Percentiles rank a stretch among this genome's conserved stretches.
Conservation (phyloP, 768 basidiomycete species). For the Russula emetica region DNA sequence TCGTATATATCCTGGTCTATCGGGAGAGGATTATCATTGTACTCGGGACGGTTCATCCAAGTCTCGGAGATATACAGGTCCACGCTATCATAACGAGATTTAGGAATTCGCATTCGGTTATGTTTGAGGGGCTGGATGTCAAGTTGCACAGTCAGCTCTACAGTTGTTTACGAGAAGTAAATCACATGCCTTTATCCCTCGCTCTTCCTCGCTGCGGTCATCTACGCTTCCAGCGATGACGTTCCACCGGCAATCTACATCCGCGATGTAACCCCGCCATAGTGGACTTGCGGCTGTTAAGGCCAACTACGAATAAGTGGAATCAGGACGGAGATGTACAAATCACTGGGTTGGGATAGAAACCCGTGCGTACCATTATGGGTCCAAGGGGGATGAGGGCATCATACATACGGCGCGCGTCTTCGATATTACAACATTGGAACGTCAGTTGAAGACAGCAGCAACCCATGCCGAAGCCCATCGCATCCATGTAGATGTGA, state of each 20-base stretch:
- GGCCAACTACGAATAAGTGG: conserved; percentile 58
- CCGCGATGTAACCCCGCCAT: conserved; percentile 91
- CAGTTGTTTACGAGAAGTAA: conserved; percentile 5
- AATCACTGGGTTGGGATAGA: background rate
- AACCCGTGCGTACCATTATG: conserved; percentile 66
- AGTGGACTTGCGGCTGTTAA: conserved; percentile 91
- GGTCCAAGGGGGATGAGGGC: conserved; percentile 93
- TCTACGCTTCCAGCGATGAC: conserved; percentile 99
- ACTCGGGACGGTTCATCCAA: conserved; percentile 85
- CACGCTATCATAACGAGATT: conserved; percentile 96
- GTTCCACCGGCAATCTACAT: conserved; percentile 98
- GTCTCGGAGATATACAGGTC: conserved; percentile 88
- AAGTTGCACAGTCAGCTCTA: conserved; percentile 6
- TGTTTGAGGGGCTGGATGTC: conserved; percentile 66
- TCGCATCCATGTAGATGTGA: conserved; percentile 97
- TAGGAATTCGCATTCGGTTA: conserved; percentile 77
- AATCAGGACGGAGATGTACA: background rate
- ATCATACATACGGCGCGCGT: conserved; percentile 92
- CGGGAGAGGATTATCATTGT: conserved; percentile 84
- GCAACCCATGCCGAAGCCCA: conserved; percentile 99
- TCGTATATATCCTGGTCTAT: conserved; percentile 71
- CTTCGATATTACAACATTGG: conserved; percentile 90
- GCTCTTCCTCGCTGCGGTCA: conserved; percentile 92
- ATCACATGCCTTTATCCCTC: conserved; percentile 67
- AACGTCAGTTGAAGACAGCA: conserved; percentile 97